A percentile compares a stretch with the other conserved stretches of the same genome.
phyloP scores from a whole-genome alignment of 2,329 filamentous ascomycete genomes.

The Lachnellula suecica region DNA sequence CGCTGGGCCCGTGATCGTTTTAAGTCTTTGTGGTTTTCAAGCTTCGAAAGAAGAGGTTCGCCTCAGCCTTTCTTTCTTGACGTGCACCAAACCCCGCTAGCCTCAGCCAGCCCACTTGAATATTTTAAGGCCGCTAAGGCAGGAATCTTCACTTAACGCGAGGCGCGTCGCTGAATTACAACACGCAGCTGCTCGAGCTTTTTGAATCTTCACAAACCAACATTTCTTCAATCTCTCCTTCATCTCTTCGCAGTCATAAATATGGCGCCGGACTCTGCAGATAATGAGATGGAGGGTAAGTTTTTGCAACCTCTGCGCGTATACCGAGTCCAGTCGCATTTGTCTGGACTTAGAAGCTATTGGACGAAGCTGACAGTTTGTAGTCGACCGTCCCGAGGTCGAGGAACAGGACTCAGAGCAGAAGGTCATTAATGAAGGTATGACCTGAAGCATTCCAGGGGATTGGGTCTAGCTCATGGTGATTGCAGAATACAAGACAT shows the following conservation, averaged over 20 bases:
- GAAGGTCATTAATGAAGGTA: constrained; percentile 92
- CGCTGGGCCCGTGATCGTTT: constrained; percentile 16
- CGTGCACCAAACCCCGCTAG: no score
- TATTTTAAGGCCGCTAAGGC: neutral
- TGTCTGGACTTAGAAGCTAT: neutral
- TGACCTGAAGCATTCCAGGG: neutral
- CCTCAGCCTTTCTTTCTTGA: no score
- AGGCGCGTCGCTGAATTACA: constrained; percentile 1
- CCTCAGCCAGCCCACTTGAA: no score
- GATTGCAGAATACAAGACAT: constrained; percentile 89
- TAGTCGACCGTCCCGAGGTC: constrained; percentile 52
- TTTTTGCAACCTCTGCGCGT: constrained; percentile 10
- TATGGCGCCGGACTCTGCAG: constrained; percentile 46
- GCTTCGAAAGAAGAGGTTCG: neutral
- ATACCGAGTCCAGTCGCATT: constrained; percentile 1
- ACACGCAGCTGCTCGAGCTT: neutral
- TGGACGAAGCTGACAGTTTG: constrained; percentile 35
- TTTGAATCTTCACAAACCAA: neutral
- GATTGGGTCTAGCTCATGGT: neutral
- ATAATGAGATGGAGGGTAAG: constrained; percentile 51
- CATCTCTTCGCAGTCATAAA: neutral
- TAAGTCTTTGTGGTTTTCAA: constrained; percentile 1
- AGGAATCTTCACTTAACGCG: constrained; percentile 17
- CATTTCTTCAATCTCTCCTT: neutral
- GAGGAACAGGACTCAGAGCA: constrained; percentile 74